Base-by-base conservation (phyloP, 2,329 filamentous ascomycete genomes). In the Xylaria sp. region DNA sequence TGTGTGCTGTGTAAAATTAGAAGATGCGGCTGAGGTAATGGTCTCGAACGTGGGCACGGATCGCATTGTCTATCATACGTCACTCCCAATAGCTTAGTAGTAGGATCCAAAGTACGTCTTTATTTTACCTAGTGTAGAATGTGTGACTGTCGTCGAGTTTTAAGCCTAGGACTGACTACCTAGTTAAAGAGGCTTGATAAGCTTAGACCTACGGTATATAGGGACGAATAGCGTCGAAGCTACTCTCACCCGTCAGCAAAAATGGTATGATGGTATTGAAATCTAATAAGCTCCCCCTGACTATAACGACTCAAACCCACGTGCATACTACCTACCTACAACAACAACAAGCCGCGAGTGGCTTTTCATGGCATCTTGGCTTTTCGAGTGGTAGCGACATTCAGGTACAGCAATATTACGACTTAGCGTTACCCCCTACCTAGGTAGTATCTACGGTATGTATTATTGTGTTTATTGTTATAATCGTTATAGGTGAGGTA, bases 181-280 rank as follows among this genome's bases (percentile, higher is more conserved):
- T 62, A 47, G 34, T 66, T 59, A 62, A 62, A 59, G 54, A 64
- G 54, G 60, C 48, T 9, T 64, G 55, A 64, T 62, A 63, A 58
- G 60, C 59, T 48, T 34, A 42, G n/a, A 1, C 58, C 42, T 50
- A 56, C 11, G 17, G 21, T n/a, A 34, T 61, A 12, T 59, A 50
- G 24, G 34, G 57, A 57, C 47, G 34, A 66, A 57, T 50, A 39
- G 39, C 17, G 54, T 54, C 27, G 24, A 24, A 17, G 19, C 17
- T 6, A 21, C 34, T 24, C 42, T 21, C 17, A 42, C 30, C 4
- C 27, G 47, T 53, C 27, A 53, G 58, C 21, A 14, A 21, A 56
- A 17, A 24, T 42, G 32, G 17, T 24, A 58, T 39, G 8, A 48
- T 47, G 42, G 42, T 7, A 47, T 47, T 12, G 24, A 36, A 45